A percentile compares a stretch with the other conserved stretches of the same genome.
Evolutionary conservation across 352 stramenopile genomes (phyloP).

Genomic region (Aphanomyces cochlioides): DNA sequence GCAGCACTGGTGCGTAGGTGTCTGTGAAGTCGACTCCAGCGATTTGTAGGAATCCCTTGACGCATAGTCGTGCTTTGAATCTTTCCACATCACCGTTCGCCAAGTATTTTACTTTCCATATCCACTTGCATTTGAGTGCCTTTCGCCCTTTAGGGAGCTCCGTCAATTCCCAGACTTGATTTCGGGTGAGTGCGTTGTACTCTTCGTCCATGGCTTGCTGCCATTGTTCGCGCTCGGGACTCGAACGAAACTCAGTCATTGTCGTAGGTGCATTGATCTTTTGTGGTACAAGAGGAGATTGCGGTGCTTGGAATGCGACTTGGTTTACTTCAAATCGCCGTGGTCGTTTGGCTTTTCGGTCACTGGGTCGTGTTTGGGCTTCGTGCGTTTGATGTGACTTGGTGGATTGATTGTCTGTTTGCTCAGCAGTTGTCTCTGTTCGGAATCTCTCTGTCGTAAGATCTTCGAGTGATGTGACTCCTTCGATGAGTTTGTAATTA

Average conservation of each 20-base stretch:
- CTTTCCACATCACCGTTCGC: slow-evolving; percentile 24
- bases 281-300: not conserved
- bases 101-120: slow-evolving; percentile 31
- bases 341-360: not conserved
- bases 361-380: not conserved
- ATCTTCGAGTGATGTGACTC: slow-evolving; percentile 3
- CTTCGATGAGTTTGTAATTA: not conserved
- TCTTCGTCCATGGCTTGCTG: slow-evolving; percentile 18
- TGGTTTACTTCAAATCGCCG: not conserved
- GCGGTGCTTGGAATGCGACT: not conserved
- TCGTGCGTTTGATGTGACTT: not conserved
- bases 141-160: slow-evolving; percentile 22
- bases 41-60: slow-evolving; percentile 34
- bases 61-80: slow-evolving; percentile 37
- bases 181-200: slow-evolving; percentile 12
- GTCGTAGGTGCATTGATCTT: not conserved
- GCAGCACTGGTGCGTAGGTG: slow-evolving; percentile 37
- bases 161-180: slow-evolving; percentile 32
- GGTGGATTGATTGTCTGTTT: not conserved
- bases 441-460: not conserved
- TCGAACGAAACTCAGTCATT: not conserved
- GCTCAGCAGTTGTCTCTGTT: too few relatives aligned
- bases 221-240: not conserved
- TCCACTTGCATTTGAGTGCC: slow-evolving; percentile 33
- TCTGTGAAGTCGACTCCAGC: slow-evolving; percentile 33